Conservation (phyloP, 306 rosid genomes). For the Purshia tridentata region DNA sequence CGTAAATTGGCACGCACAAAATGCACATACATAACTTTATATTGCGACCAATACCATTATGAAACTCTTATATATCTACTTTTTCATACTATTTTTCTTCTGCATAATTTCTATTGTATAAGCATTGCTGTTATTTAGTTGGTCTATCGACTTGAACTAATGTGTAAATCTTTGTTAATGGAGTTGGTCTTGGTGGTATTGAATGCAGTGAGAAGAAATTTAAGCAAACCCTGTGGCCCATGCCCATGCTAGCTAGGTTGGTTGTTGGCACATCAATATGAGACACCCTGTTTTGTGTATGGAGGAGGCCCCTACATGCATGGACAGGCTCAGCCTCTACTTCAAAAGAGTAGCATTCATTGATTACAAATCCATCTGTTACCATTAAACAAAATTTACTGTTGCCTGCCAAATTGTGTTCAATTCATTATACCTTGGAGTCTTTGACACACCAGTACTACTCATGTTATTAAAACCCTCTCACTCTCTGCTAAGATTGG, state of each 20-base stretch:
- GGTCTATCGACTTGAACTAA: background rate
- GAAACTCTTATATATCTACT: background rate
- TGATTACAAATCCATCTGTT: no score
- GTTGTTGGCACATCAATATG: constrained; percentile 6
- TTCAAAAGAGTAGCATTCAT: no score
- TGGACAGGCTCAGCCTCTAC: background rate
- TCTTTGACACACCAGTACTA: no score
- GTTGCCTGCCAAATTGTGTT: no score
- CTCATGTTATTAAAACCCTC: no score
- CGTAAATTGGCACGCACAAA: no score
- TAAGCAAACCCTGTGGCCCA: background rate
- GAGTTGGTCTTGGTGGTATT: background rate
- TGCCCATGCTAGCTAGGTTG: constrained; percentile 10
- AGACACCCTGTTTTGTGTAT: background rate
- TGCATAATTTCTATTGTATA: background rate
- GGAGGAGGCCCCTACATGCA: background rate
- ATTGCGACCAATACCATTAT: no score
- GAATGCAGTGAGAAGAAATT: background rate
- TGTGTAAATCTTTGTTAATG: background rate
- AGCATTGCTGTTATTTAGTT: background rate
- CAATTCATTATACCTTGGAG: no score
- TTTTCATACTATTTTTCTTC: background rate
- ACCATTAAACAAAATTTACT: no score
- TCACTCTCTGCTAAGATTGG: no score
- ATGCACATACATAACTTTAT: no score